These are phyloP conservation scores for Verticillium zaregamsianum DNA, from an alignment of 2,329 filamentous ascomycete species.

Conservation along the genomic window DNA sequence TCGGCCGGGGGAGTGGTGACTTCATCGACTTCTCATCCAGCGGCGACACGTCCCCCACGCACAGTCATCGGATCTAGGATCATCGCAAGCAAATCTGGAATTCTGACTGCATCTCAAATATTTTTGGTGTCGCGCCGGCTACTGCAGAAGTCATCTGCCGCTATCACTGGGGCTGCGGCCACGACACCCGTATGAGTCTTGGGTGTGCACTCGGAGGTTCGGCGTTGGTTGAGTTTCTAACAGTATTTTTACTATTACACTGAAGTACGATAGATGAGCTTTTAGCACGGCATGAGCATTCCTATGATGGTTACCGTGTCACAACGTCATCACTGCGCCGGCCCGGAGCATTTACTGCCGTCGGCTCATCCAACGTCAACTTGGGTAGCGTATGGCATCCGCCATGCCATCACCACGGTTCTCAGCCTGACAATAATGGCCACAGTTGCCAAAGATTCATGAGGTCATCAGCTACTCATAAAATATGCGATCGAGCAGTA, in stretches of 20 bases:
- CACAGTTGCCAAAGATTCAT: too few relatives aligned
- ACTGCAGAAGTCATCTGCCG: not conserved
- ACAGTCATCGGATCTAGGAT: not conserved
- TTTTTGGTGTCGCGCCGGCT: not conserved
- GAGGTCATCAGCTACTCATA: too few relatives aligned
- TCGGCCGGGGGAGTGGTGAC: conserved; percentile 9
- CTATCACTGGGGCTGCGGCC: not conserved
- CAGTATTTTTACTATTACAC: not conserved
- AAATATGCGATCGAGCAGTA: too few relatives aligned
- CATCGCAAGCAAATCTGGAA: not conserved
- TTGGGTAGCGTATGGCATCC: too few relatives aligned
- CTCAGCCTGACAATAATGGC: too few relatives aligned
- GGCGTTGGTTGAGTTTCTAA: not conserved
- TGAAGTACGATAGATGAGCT: not conserved
- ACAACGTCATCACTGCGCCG: not conserved
- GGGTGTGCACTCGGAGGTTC: not conserved
- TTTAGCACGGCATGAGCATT: too few relatives aligned
- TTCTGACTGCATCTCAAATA: not conserved
- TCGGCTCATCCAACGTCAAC: too few relatives aligned
- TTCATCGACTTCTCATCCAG: conserved; percentile 7
- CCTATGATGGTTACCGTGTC: not conserved
- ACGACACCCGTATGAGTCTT: not conserved
- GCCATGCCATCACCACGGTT: too few relatives aligned
- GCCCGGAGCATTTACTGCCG: not conserved
- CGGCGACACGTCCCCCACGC: not conserved